Evolutionary conservation across 371 early-diverging fungal genomes (phyloP), one percentile per base, ranked within the genome.

Genomic region (Mucor velutinosus): DNA sequence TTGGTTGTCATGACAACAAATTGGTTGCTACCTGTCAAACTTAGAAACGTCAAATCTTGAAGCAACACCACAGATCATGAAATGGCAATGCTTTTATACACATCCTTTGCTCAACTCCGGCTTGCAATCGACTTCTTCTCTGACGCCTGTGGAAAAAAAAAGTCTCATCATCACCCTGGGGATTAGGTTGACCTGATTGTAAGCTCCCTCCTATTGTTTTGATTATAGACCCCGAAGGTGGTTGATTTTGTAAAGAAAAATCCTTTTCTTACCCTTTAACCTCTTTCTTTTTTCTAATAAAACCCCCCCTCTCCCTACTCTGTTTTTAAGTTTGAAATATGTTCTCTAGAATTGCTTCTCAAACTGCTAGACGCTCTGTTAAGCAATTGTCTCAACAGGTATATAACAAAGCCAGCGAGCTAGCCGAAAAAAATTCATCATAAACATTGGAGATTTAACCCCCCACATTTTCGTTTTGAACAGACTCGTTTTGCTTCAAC

Each of bases 401-500:
- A 58, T 47, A 45, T 45, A 32, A 47, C 14, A 61, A 33, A 33
- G 7, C 33, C 3, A 35, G 1, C 37, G 12, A 35, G 37, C 19
- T 17, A 51, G 21, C 6, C 49, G 49, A 62, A 32, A 47, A 45
- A 25, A 5, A 7, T 5, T 7, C 21, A 37, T 17, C 17, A 45
- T 61, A 7, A 33, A 62, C 35, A 30, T 61, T 61, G 17, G 7
- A 47, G 27, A 53, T 51, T 53, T 35, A 35, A 53, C 11, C 53
- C 53, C 53, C 41, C 53, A 53, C 53, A 53, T 14, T 53, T 25
- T 27, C 11, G 17, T n/a, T 30, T 27, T n/a, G 25, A 53, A 57
- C 70, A 86, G 86, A 74, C 82, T 72, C 81, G 86, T 56, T 79
- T 75, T 58, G 79, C 75, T 55, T 80, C 82, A 15, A 78, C 82